Evolutionary conservation across 2,329 filamentous ascomycete species (phyloP).

Genomic region (Simplicillium aogashimaense): DNA sequence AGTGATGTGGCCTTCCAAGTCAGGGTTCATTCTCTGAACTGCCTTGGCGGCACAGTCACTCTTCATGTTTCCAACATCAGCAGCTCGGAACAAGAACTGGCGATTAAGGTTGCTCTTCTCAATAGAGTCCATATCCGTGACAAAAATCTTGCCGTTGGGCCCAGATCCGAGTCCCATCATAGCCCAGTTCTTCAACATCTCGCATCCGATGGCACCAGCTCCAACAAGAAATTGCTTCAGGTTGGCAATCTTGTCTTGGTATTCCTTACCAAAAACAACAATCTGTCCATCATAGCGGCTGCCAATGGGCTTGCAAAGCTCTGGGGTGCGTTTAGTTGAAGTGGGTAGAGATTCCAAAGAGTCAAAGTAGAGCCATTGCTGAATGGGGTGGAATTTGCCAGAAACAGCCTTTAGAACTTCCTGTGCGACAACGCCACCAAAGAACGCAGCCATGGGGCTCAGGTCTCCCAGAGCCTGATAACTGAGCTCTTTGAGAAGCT

Average conservation of each 20-base stretch:
- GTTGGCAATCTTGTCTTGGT: slow-evolving; percentile 87
- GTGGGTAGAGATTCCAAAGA: slow-evolving; percentile 90
- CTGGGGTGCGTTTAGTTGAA: slow-evolving; percentile 65
- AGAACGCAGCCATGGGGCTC: slow-evolving; percentile 87
- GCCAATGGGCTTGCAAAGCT: slow-evolving; percentile 75
- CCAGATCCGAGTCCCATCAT: slow-evolving; percentile 94
- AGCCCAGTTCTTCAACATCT: slow-evolving; percentile 99
- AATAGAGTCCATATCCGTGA: slow-evolving; percentile 98
- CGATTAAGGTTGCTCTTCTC: slow-evolving; percentile 98
- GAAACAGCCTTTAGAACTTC: slow-evolving; percentile 95
- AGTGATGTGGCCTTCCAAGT: slow-evolving; percentile 76
- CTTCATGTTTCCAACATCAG: slow-evolving; percentile 93
- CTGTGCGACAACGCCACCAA: slow-evolving; percentile 86
- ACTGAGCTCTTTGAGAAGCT: slow-evolving; percentile 83
- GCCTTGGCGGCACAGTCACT: slow-evolving; percentile 85
- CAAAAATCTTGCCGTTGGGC: slow-evolving; percentile 76
- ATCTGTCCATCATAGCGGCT: slow-evolving; percentile 95
- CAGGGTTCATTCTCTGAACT: slow-evolving; percentile 93
- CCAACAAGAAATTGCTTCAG: slow-evolving; percentile 90
- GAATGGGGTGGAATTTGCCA: slow-evolving; percentile 92
- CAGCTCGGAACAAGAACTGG: slow-evolving; percentile 89
- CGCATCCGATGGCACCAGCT: slow-evolving; percentile 92
- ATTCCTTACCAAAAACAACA: slow-evolving; percentile 87
- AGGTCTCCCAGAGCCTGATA: slow-evolving; percentile 91
- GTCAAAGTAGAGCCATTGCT: slow-evolving; percentile 96